These are phyloP conservation scores for Sedum album DNA, from an alignment of 164 flowering plant species.

Conservation along the genomic window DNA sequence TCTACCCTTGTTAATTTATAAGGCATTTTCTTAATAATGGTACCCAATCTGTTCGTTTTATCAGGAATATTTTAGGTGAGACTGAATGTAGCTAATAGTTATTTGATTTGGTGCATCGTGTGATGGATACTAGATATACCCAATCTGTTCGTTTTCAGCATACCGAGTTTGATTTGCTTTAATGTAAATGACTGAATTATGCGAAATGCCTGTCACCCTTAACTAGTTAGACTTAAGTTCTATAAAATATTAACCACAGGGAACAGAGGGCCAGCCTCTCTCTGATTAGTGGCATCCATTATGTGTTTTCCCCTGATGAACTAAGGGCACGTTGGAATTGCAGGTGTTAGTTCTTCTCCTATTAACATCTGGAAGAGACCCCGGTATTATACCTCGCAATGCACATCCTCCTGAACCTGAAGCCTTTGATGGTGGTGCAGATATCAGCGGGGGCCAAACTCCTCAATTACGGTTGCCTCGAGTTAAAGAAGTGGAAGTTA, in stretches of 20 bases:
- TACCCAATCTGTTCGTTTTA: too few relatives aligned
- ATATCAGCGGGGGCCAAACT: conserved; percentile 62
- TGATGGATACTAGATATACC: background rate
- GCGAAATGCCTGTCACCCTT: background rate
- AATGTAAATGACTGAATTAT: too few relatives aligned
- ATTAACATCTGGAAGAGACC: conserved; percentile 76
- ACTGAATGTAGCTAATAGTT: background rate
- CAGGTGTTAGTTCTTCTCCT: conserved; percentile 80
- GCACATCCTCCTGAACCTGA: conserved; percentile 96
- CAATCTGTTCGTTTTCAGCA: too few relatives aligned
- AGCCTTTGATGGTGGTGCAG: conserved; percentile 54
- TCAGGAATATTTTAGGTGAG: too few relatives aligned
- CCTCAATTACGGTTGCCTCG: conserved; percentile 81
- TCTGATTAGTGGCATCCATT: background rate
- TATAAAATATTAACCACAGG: too few relatives aligned
- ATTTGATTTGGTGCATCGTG: background rate
- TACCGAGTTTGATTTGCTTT: too few relatives aligned
- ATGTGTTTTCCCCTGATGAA: background rate
- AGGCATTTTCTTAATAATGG: too few relatives aligned
- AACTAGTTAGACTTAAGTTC: background rate
- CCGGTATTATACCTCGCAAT: conserved; percentile 73
- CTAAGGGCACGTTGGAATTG: background rate
- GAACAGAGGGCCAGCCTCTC: background rate
- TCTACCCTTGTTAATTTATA: background rate
- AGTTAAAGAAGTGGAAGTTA: conserved; percentile 72